These are phyloP conservation scores for Boletellus ananiceps DNA, from an alignment of 768 basidiomycete species.

Conservation along the genomic window DNA sequence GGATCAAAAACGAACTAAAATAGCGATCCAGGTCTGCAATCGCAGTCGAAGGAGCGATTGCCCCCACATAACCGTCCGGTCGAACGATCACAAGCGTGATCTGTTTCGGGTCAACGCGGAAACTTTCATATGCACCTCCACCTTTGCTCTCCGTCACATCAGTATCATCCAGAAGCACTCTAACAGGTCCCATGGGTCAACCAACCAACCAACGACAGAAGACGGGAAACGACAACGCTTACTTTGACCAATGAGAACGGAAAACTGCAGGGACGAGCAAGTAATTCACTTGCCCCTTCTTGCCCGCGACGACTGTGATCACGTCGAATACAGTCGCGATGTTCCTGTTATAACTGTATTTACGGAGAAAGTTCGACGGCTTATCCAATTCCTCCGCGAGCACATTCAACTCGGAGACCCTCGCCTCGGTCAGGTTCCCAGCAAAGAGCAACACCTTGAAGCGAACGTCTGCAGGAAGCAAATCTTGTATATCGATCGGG, in stretches of 20 bases:
- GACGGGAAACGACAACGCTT: conserved; percentile 9
- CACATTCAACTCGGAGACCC: conserved; percentile 16
- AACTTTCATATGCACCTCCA: conserved; percentile 32
- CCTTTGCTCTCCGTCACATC: conserved; percentile 29
- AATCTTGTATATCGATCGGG: conserved; percentile 38
- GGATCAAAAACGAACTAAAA: conserved; percentile 43
- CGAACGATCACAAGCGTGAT: conserved; percentile 36
- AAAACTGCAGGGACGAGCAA: conserved; percentile 32
- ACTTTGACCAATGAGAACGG: conserved; percentile 43
- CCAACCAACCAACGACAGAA: background rate
- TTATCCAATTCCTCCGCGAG: conserved; percentile 28
- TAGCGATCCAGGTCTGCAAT: conserved; percentile 41
- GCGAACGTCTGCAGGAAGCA: conserved; percentile 35
- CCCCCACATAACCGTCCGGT: conserved; percentile 40
- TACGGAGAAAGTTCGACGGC: conserved; percentile 27
- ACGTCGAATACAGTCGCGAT: conserved; percentile 31
- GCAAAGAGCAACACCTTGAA: conserved; percentile 38
- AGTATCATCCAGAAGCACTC: conserved; percentile 36
- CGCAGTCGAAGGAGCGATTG: conserved; percentile 27
- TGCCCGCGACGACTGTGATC: conserved; percentile 23
- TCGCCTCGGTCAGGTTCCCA: conserved; percentile 24
- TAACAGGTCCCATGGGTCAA: conserved; percentile 8
- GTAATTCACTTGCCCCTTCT: conserved; percentile 33
- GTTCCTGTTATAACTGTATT: conserved; percentile 19
- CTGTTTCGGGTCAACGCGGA: conserved; percentile 27